Base-by-base conservation (phyloP, 768 basidiomycete genomes). In the Boletus reticuloceps region DNA sequence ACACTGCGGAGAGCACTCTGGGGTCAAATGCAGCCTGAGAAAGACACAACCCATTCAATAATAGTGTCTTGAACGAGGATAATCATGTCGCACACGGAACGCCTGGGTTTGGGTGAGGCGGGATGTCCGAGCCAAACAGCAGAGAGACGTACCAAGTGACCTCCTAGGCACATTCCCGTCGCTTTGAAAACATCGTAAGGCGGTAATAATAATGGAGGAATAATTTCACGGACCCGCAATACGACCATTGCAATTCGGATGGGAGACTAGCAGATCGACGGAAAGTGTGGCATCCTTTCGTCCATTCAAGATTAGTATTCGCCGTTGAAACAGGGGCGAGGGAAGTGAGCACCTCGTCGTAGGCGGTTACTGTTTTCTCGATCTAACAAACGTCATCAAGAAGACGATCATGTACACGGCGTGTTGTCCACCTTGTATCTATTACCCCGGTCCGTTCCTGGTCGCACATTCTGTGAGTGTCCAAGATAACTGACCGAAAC, bases 151-250 rank as follows among this genome's bases (percentile, higher is more conserved):
- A 91, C 90, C 59, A 93, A 74, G 64, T 94, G 93, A 2, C 91
- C 93, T 32, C 91, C 89, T 6, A 93, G 81, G 62, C 92, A 94
- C 91, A 94, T 94, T 42, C 93, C 93, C 4, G 93, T 95, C 2
- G 86, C 88, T 88, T 61, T 58, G 25, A 29, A 43, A 32, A 50
- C 29, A 17, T 47, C 37, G 16, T 64, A 16, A 62, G 51, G 27
- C 41, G 20, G 29, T 29, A 29, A 43, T 53, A 6, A 36, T 11
- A 19, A 44, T 12, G 7, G 8, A n/a, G 20, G 64, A 40, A 36
- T 13, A 38, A 1, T 27, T 48, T 16, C 14, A 64, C 79, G 37
- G 47, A 89, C 90, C 83, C 54, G 91, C 94, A 59, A 98, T 91
- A 40, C 91, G 83, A 6, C 96, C 96, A 63, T 88, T 96, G 74